Base-by-base conservation (phyloP, 305 asterid genomes). In the Fraxinus baroniana region DNA sequence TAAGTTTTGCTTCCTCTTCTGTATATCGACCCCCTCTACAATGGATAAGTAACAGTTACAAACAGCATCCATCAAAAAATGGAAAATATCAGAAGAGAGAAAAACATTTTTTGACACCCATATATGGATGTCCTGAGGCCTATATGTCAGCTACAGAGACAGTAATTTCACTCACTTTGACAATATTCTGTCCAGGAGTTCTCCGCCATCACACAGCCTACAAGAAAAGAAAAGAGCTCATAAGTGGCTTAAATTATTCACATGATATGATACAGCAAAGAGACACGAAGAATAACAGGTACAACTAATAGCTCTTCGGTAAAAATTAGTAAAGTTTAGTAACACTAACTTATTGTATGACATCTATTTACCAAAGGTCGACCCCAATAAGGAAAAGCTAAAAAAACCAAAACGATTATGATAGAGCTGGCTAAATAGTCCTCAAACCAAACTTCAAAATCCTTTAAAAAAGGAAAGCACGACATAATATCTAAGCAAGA, bases 161-260 rank as follows among this genome's bases (percentile, higher is more conserved):
- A 76, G 36, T 18, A 49, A 41, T 5, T 71, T 73, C 74, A 81
- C 88, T 90, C 90, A 95, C 99, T 93, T 93, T 18, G 98, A 84
- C 85, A 95, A 82, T 85, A 94, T 95, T 83, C 90, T 87, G 88
- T 94, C 99, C 82, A 95, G 90, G 44, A 95, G 88, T 88, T 95
- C 99, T 78, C 99, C 99, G 81, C 99, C 99, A 90, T 95, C 99
- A 91, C 98, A 95, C 90, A 95, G 87, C 87, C 99, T 95, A 88
- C 39, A 26, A 81, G 68, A 82, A 10, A 79, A 66, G 82, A 89
- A 79, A 41, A 82, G 35, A 35, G 75, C 30, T 46, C 26, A 82
- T 26, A 80, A 52, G 62, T 79, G 33, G 17, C 18, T 82, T 39
- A 32, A 62, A 80, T 28, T 78, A n/a, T 75, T 62, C 35, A 84